Evolutionary conservation across 75 land plant genomes (phyloP).

Genomic region (Selaginella moellendorffii): DNA sequence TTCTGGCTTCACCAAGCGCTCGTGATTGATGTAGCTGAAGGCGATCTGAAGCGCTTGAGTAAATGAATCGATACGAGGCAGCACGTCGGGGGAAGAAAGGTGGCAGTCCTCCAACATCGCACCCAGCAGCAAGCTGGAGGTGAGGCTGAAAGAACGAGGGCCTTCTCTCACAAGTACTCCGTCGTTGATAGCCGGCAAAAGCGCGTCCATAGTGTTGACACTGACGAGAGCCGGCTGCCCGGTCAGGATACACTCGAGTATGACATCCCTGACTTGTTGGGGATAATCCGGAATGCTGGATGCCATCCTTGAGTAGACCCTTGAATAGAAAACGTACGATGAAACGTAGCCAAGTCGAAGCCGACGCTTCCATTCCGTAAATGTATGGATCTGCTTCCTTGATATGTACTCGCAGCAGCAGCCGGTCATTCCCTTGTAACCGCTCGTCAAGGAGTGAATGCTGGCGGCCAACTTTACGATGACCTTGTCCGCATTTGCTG

Average conservation of each 20-base stretch:
- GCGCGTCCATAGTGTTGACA: background rate
- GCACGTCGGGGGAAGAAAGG: too few species aligned
- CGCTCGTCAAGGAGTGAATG: background rate
- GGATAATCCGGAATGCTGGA: background rate
- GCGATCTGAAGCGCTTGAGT: too few species aligned
- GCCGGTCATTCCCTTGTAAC: background rate
- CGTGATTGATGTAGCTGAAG: too few species aligned
- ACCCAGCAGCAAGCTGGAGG: background rate
- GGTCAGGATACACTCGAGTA: background rate
- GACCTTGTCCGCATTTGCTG: too few species aligned
- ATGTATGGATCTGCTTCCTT: background rate
- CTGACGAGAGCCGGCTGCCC: background rate
- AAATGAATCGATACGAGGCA: too few species aligned
- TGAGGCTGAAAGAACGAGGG: background rate
- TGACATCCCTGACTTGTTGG: background rate
- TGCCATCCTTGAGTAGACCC: background rate
- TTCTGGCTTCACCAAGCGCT: too few species aligned
- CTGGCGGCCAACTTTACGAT: background rate
- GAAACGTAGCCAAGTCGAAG: background rate
- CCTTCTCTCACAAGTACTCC: background rate
- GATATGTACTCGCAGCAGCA: background rate
- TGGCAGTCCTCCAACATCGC: too few species aligned
- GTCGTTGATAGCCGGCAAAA: background rate
- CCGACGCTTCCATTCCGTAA: background rate
- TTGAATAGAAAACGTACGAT: background rate